Base-by-base conservation (phyloP, 78 protist genomes). In the Trichosphaerium sp. region DNA sequence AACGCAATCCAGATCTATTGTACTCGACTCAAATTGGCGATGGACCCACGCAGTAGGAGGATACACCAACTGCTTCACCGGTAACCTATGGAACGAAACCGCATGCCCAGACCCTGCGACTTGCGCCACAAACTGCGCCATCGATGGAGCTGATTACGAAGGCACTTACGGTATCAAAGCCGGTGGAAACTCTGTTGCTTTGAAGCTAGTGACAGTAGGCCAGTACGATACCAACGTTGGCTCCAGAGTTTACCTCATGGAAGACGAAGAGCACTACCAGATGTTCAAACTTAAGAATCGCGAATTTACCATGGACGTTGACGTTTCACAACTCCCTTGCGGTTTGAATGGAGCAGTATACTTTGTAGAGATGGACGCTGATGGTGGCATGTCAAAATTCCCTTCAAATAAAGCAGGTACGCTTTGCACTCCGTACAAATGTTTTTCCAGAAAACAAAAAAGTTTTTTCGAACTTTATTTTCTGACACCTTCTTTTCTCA, bases 321-420 rank as follows among this genome's bases (percentile, higher is more conserved):
- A 82, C 74, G 83, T 78, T 26, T 72, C 81, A 3, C 31, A 35
- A 26, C 57, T 82, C 8, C 65, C 54, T 23, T 82, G 87, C 69
- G 87, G 87, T 44, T 52, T 82, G 28, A 82, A 82, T 63, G 87
- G 87, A 47, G 84, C 87, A 3, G 69, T 78, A 41, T 82, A 82
- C 35, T 62, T 82, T n/a, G 83, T 78, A 0, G 69, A 79, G 29
- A 82, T 82, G 87, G 80, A 47, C 32, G 39, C 55, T 47, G 83
- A 82, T 59, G 87, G 83, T 42, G 87, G 87, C 38, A 28, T 37
- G 3, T 12, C 60, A 37, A 44, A 43, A 34, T 65, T 28, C 60
- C 57, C 77, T 29, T 1, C 58, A 4, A 82, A 82, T 57, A 3
- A 5, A 11, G 87, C 84, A 18, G 87, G 87, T n/a, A n/a, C n/a